A percentile compares a stretch with the other conserved stretches of the same genome.
Evolutionary conservation across 345 rosid genomes (phyloP).

Genomic region (Nasturtium officinale): DNA sequence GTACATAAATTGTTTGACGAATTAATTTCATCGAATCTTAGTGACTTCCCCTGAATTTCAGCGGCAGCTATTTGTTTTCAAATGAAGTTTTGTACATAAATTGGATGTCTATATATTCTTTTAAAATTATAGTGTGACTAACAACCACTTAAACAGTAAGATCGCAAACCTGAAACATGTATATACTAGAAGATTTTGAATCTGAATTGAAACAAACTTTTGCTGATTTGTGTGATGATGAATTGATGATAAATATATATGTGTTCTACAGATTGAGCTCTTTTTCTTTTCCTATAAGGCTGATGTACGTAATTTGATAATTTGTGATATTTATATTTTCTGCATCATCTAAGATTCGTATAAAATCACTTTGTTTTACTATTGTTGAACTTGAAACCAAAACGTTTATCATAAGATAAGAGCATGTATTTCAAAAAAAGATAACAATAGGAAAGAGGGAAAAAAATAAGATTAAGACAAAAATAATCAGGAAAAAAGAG

Average conservation of each 20-base stretch:
- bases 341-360: background rate
- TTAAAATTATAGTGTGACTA: background rate
- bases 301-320: background rate
- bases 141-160: background rate
- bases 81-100: background rate
- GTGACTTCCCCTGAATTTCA: slow-evolving; percentile 9
- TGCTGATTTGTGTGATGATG: background rate
- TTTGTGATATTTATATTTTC: background rate
- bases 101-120: background rate
- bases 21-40: slow-evolving; percentile 10
- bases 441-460: background rate
- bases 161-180: background rate
- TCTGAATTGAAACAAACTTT: background rate
- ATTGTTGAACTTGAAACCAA: background rate
- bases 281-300: background rate
- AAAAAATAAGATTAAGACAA: background rate
- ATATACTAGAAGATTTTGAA: background rate
- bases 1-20: slow-evolving; percentile 11
- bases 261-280: background rate
- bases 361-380: no score
- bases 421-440: background rate
- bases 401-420: background rate
- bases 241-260: no score
- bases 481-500: background rate
- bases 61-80: background rate